These are phyloP conservation scores for Mortierella sp. DNA, from an alignment of 371 early-diverging fungal species.

Conservation along the genomic window DNA sequence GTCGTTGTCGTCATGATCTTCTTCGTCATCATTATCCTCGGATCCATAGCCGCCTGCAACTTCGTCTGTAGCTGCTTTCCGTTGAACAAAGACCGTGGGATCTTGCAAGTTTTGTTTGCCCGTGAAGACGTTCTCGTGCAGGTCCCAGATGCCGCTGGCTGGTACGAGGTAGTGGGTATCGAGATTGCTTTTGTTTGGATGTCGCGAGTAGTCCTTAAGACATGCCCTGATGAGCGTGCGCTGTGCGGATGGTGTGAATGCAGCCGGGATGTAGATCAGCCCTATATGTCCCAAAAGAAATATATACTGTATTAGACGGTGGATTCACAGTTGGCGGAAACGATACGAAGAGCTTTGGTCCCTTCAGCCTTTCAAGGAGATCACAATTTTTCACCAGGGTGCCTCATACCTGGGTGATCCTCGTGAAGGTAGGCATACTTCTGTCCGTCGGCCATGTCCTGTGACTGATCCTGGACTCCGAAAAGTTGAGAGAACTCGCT, in stretches of 20 bases:
- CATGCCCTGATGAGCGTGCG: conserved; percentile 70
- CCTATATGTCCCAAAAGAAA: conserved; percentile 54
- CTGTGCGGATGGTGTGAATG: conserved; percentile 77
- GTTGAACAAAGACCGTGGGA: conserved; percentile 35
- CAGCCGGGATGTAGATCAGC: conserved; percentile 80
- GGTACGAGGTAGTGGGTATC: conserved; percentile 84
- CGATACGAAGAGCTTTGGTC: no score
- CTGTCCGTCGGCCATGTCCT: neutral
- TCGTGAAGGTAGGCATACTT: conserved; percentile 54
- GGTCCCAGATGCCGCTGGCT: conserved; percentile 75
- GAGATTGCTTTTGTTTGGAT: conserved; percentile 86
- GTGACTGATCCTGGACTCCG: conserved; percentile 29
- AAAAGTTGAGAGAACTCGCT: conserved; percentile 37
- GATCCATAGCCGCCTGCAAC: conserved; percentile 42
- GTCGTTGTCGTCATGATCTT: conserved; percentile 17
- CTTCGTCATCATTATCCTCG: conserved; percentile 25
- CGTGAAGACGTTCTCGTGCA: conserved; percentile 58
- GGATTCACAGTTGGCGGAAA: no score
- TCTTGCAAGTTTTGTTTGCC: conserved; percentile 46
- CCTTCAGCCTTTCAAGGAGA: no score
- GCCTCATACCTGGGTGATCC: conserved; percentile 57
- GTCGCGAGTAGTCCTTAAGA: conserved; percentile 71
- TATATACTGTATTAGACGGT: neutral
- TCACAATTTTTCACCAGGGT: no score
- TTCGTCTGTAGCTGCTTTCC: conserved; percentile 42